Evolutionary conservation across 2,329 filamentous ascomycete genomes (phyloP).

Genomic region (Beauveria medogensis): DNA sequence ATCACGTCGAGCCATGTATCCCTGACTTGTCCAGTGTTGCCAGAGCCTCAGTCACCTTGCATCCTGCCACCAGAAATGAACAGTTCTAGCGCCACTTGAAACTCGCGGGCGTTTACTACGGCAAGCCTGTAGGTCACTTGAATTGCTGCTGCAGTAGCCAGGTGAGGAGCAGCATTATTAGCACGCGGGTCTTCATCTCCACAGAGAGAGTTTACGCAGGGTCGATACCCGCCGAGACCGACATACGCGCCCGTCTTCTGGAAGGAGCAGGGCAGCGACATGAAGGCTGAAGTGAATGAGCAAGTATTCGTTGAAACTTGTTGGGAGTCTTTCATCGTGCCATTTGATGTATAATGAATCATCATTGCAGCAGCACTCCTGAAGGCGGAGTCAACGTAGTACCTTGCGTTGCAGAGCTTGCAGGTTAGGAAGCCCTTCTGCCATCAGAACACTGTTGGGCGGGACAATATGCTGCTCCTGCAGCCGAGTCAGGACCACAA

Average conservation of each 20-base stretch:
- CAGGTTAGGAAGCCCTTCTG: background rate
- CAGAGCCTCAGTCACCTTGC: background rate
- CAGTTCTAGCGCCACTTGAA: background rate
- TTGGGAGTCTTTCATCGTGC: no score
- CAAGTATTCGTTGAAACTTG: background rate
- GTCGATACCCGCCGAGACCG: slow-evolving; percentile 1
- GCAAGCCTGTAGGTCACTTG: background rate
- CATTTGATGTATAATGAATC: background rate
- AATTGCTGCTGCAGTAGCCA: background rate
- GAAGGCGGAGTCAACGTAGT: background rate
- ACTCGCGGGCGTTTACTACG: background rate
- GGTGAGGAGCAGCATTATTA: background rate
- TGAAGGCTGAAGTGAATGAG: background rate
- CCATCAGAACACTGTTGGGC: background rate
- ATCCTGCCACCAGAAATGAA: background rate
- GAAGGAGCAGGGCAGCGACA: background rate
- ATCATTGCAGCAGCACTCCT: background rate
- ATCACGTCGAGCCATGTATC: background rate
- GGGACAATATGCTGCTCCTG: background rate
- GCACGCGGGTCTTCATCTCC: slow-evolving; percentile 5
- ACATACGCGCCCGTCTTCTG: slow-evolving; percentile 1
- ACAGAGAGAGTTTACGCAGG: background rate
- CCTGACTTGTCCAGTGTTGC: background rate
- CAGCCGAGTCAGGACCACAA: background rate
- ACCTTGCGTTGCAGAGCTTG: background rate